Evolutionary conservation across 768 basidiomycete species (phyloP), one percentile per base, ranked within the genome.

Genomic region (Amyloporia xantha): DNA sequence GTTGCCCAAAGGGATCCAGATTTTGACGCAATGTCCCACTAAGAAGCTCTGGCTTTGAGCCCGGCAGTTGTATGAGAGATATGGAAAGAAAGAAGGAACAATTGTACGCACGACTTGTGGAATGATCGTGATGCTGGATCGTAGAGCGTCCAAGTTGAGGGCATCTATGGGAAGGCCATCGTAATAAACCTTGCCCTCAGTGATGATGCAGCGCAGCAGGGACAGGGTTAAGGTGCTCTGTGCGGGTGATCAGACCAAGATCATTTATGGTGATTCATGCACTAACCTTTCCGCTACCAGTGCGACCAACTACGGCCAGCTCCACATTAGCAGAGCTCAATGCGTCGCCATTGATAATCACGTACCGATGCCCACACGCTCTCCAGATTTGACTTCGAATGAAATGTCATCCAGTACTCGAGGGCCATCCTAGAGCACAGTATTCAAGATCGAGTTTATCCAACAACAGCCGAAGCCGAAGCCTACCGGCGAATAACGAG

Each of bases 11-110:
- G 0, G 80, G 82, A 56, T 83, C 82, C 4, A 82, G 62, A 53
- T 82, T 82, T 44, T 69, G 68, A 21, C 81, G 73, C 28, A 83
- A 63, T 2, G 72, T 75, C 3, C 82, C 82, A 20, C 71, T 74
- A 12, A 82, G 62, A 0, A 82, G 65, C 47, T 79, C 75, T 25
- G 76, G 75, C 68, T 72, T 46, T 9, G 28, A 13, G 28, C 4
- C 41, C 25, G 44, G 25, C 11, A 35, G 11, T 21, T 17, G 20
- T 25, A 33, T 21, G 2, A 26, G 12, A 13, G 6, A 15, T 11
- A 13, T 20, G 1, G 7, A 11, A 7, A 10, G 42, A 3, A 26
- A 7, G 30, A 43, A 33, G 49, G 47, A 51, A 7, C 55, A 59
- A n/a, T n/a, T 1, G 54, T 57, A 61, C 75, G 60, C 52, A 77